Conservation (phyloP, 441 rosid genomes). For the Erodium chrysanthum region DNA sequence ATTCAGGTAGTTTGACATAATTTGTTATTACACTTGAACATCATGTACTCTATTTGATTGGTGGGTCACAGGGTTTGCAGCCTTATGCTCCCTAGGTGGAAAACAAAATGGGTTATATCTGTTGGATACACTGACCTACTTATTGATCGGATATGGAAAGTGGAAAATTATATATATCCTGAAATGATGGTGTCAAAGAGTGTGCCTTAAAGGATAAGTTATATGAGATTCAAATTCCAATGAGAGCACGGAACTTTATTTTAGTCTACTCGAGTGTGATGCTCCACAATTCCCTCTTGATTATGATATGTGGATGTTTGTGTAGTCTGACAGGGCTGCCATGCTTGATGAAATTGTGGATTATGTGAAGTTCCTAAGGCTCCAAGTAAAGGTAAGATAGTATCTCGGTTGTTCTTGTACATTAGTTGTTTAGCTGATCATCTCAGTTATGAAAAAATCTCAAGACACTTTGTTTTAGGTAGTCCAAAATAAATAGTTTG, state of each 20-base stretch:
- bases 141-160: too few species aligned
- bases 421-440: background rate
- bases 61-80: too few species aligned
- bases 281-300: too few species aligned
- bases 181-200: background rate
- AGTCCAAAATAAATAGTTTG: background rate
- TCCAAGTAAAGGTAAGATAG: slow-evolving; percentile 83
- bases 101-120: too few species aligned
- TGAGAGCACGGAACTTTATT: background rate
- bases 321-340: slow-evolving; percentile 88
- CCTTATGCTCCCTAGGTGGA: too few species aligned
- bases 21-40: too few species aligned
- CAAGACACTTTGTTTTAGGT: background rate
- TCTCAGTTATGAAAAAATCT: background rate
- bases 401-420: background rate
- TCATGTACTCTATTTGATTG: too few species aligned
- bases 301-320: slow-evolving; percentile 17
- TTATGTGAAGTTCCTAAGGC: slow-evolving; percentile 95
- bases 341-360: slow-evolving; percentile 99
- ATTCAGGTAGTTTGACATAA: background rate
- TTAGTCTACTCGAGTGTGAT: too few species aligned
- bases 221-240: background rate
- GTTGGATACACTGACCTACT: too few species aligned
- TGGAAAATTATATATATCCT: too few species aligned
- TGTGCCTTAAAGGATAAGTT: background rate